A percentile compares a stretch with the other conserved stretches of the same genome.
Evolutionary conservation across 2,329 filamentous ascomycete genomes (phyloP).

Genomic region (Fusarium sambucinum): DNA sequence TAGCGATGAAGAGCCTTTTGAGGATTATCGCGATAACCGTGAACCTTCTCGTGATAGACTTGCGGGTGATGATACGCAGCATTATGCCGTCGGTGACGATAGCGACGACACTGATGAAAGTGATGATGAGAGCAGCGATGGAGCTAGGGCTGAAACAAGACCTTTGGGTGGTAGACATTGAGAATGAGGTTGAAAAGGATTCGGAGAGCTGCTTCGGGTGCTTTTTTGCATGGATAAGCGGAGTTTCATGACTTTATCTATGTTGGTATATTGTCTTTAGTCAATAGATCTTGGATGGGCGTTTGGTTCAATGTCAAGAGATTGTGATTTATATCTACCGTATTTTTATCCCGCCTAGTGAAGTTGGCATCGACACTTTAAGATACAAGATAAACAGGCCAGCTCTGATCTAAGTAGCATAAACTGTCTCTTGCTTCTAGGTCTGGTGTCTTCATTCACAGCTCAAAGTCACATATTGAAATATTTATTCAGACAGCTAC

Average conservation of each 20-base stretch:
- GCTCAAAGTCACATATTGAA: not conserved
- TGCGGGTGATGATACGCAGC: constrained; percentile 55
- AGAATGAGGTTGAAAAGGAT: not conserved
- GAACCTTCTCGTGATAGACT: constrained; percentile 53
- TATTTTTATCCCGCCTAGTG: not conserved
- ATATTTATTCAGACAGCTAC: constrained; percentile 10
- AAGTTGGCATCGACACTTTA: too few relatives aligned
- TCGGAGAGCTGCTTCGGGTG: constrained; percentile 4
- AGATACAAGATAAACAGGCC: too few relatives aligned
- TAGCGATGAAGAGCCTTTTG: constrained; percentile 72
- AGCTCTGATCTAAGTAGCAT: too few relatives aligned
- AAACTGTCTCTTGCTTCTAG: too few relatives aligned
- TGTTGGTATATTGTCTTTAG: constrained; percentile 29
- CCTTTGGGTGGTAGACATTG: constrained; percentile 42
- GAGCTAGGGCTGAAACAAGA: constrained; percentile 43
- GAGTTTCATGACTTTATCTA: constrained; percentile 41
- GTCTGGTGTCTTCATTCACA: not conserved
- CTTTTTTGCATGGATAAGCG: constrained; percentile 43
- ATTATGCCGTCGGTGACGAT: constrained; percentile 65
- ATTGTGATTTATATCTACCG: not conserved
- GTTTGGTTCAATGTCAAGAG: constrained; percentile 24
- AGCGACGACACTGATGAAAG: constrained; percentile 59
- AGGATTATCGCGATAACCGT: constrained; percentile 58
- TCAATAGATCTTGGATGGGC: constrained; percentile 41
- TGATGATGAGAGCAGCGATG: constrained; percentile 57